Evolutionary conservation across 176 grass and related monocot species (phyloP), one percentile per base, ranked within the genome.

Genomic region (Carex pumila): DNA sequence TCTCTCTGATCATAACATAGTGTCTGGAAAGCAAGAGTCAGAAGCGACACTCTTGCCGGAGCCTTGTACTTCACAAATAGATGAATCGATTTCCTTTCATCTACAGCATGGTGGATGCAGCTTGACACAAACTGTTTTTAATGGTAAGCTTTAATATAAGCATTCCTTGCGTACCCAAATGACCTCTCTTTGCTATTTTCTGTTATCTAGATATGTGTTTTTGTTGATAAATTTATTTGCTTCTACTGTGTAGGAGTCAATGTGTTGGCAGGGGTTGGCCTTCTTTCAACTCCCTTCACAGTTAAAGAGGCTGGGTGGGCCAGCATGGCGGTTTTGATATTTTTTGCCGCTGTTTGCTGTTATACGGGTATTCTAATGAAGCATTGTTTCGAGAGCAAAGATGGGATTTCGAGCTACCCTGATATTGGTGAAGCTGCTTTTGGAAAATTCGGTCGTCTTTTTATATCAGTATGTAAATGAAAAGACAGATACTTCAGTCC

Each of bases 341-440:
- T 98, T 74, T 94, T 98, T 59, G 89, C 95, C 1, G 73, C 14
- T 13, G 71, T 87, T 83, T 98, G 92, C 56, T 98, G 79, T 85
- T 98, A 98, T 79, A 98, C 95, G 60, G 89, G 92, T 82, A 71
- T 90, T 85, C 89, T 98, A 85, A 60, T 93, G 86, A 98, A 90
- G 70, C 49, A 94, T 39, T 94, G 95, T 80, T 94, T 98, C 7
- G 95, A 98, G 85, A 94, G 82, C 88, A 94, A 94, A 89, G 92
- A 91, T 63, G 95, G 95, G 9, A 89, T 98, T 87, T 84, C 83
- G 53, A 93, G 84, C 66, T 98, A 98, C 79, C 95, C 95, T 86
- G 92, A 98, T 88, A 98, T 98, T 52, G 95, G 92, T 11, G 92
- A 98, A 89, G 92, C 92, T 87, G 95, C 92, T 37, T 98, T 98